Evolutionary conservation across 1,139 yeast species (phyloP).

Genomic region (Diutina neorugosa): DNA sequence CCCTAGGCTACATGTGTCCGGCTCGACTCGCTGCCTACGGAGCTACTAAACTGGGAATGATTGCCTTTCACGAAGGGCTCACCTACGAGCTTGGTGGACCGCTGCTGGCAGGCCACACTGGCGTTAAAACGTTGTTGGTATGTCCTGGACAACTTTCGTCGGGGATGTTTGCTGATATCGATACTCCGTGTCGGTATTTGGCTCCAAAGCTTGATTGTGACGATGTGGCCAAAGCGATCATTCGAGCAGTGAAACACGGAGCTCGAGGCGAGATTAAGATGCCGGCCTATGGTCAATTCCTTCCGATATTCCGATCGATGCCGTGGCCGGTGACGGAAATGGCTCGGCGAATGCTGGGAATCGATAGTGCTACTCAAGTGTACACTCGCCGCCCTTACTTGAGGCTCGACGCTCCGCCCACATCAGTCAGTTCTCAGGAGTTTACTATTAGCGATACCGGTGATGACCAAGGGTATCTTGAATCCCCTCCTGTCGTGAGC

Average conservation of each 20-base stretch:
- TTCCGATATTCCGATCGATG: slow-evolving; percentile 58
- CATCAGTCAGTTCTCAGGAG: neutral
- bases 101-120: slow-evolving; percentile 24
- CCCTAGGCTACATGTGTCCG: slow-evolving; percentile 76
- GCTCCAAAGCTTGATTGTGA: slow-evolving; percentile 76
- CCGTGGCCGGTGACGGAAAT: slow-evolving; percentile 62
- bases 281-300: slow-evolving; percentile 64
- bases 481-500: neutral
- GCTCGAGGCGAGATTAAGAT: slow-evolving; percentile 54
- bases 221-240: slow-evolving; percentile 47
- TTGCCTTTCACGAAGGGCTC: slow-evolving; percentile 75
- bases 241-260: slow-evolving; percentile 48
- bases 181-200: slow-evolving; percentile 56
- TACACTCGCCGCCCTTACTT: neutral
- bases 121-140: slow-evolving; percentile 61
- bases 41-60: slow-evolving; percentile 77
- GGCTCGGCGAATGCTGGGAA: slow-evolving; percentile 44
- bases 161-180: slow-evolving; percentile 54
- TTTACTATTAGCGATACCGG: neutral
- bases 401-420: neutral
- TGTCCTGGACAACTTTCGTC: slow-evolving; percentile 85
- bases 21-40: slow-evolving; percentile 76
- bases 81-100: slow-evolving; percentile 59
- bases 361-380: slow-evolving; percentile 25
- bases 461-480: neutral